phyloP scores from a whole-genome alignment of 805 yeast genomes.

The Saturnispora serradocipensis region DNA sequence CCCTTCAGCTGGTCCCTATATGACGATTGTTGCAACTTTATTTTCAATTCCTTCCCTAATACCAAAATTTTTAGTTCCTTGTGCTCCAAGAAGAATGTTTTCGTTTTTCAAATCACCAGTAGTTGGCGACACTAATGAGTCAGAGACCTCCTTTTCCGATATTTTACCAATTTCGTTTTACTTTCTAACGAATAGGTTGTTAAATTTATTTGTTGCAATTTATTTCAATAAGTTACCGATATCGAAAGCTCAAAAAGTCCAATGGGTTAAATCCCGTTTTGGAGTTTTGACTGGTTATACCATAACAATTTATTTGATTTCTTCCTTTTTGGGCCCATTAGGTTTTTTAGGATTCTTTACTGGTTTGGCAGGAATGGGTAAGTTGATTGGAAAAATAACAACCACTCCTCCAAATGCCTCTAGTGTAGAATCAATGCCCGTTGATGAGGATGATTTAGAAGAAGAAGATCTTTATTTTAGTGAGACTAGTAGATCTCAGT shows the following conservation, averaged over 20 bases:
- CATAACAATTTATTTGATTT: constrained; percentile 31
- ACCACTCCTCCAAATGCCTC: neutral
- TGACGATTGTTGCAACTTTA: constrained; percentile 32
- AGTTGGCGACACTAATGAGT: neutral
- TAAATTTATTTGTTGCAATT: neutral
- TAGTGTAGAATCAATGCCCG: neutral
- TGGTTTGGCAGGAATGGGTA: constrained; percentile 3
- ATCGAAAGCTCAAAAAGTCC: neutral
- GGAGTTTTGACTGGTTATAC: constrained; percentile 34
- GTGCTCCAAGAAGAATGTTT: constrained; percentile 6
- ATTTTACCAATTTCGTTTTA: constrained; percentile 2
- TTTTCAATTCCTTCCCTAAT: constrained; percentile 31
- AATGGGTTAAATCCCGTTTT: constrained; percentile 44
- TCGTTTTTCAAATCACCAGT: constrained; percentile 6
- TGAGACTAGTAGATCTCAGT: constrained; percentile 2
- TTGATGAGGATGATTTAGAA: neutral
- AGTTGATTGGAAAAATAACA: constrained; percentile 1
- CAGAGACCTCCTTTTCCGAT: constrained; percentile 1
- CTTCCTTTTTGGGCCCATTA: constrained; percentile 6
- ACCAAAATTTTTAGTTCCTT: constrained; percentile 3
- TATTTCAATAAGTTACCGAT: constrained; percentile 6
- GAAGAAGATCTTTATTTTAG: neutral
- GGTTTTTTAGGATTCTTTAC: constrained; percentile 2
- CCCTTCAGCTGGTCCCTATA: constrained; percentile 36
- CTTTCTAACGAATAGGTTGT: neutral